phyloP scores from a whole-genome alignment of 495 filamentous ascomycete genomes.

The Hypoxylon trugodes region DNA sequence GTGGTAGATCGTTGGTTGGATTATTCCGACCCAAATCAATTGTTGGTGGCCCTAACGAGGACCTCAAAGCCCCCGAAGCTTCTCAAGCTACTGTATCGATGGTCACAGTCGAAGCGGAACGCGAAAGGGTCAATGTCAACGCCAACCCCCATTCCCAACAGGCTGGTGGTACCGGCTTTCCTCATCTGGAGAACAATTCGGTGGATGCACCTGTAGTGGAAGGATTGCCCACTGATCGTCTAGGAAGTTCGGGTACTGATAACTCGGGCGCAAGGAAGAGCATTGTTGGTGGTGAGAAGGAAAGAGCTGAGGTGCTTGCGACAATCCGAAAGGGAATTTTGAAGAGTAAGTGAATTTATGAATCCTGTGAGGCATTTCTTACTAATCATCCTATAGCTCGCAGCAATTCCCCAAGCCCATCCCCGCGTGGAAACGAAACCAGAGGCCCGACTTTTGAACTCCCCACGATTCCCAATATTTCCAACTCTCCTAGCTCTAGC shows the following conservation, averaged over 20 bases:
- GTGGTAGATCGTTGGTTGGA: constrained; percentile 87
- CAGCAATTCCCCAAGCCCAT: constrained; percentile 73
- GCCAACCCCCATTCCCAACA: constrained; percentile 71
- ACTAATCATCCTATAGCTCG: constrained; percentile 42
- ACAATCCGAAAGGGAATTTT: constrained; percentile 93
- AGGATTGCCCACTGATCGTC: constrained; percentile 53
- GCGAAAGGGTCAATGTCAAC: constrained; percentile 83
- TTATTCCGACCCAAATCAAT: constrained; percentile 95
- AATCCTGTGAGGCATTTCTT: constrained; percentile 7
- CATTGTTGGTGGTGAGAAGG: constrained; percentile 88
- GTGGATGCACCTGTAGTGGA: constrained; percentile 63
- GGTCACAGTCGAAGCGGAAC: constrained; percentile 94
- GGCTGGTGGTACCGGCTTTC: constrained; percentile 83
- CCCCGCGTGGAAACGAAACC: constrained; percentile 64
- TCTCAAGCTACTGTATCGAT: constrained; percentile 86
- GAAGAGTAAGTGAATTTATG: constrained; percentile 75
- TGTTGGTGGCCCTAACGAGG: constrained; percentile 76
- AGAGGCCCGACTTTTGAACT: constrained; percentile 59
- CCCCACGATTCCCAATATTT: constrained; percentile 64
- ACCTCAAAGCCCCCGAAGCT: constrained; percentile 69
- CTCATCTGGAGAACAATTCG: constrained; percentile 84
- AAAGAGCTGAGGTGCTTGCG: constrained; percentile 89
- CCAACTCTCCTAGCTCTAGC: constrained; percentile 82
- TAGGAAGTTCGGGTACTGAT: constrained; percentile 64
- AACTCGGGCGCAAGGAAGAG: constrained; percentile 76